Evolutionary conservation across 495 filamentous ascomycete species (phyloP), one percentile per base, ranked within the genome.

Genomic region (Podospora pseudopauciseta): DNA sequence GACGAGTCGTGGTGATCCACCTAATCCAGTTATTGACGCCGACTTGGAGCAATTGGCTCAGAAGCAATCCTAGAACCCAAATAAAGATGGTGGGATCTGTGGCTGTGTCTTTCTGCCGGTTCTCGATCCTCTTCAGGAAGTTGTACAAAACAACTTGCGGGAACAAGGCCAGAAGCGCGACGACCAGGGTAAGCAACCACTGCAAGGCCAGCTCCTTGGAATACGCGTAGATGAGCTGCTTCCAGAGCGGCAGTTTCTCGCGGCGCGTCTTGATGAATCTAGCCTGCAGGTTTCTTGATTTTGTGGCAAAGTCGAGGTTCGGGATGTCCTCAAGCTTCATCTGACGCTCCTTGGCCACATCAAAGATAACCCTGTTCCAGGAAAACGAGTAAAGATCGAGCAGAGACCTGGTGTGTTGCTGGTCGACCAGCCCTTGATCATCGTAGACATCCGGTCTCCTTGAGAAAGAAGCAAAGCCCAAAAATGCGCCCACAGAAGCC

Each of bases 61-160:
- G 30, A 54, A 86, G 85, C 44, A 92, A 76, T 0, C 78, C 80
- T 13, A 82, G 13, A 3, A 91, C 87, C 86, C 88, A 90, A 18
- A 83, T 58, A 80, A 84, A 87, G 0, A 85, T 72, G 30, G 77
- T 73, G 4, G 70, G 70, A 23, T 75, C 73, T 62, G 75, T 32
- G 65, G 69, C 54, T 59, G 66, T 58, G 67, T 77, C 76, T 23
- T 73, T 9, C 26, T 75, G 72, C 4, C 83, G 79, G 3, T 70
- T 74, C 75, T 91, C 89, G 13, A 92, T 80, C 4, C 66, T 70
- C 79, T 71, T 81, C 34, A 92, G 72, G 65, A 92, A 83, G 34
- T 84, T 78, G 64, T 82, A 87, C 57, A 90, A 76, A 0, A 87
- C 85, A 2, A 88, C 74, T 68, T 90, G 89, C 0, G 90, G 90